Evolutionary conservation across 495 filamentous ascomycete genomes (phyloP).

Genomic region (Hypoxylon crocopeplum): DNA sequence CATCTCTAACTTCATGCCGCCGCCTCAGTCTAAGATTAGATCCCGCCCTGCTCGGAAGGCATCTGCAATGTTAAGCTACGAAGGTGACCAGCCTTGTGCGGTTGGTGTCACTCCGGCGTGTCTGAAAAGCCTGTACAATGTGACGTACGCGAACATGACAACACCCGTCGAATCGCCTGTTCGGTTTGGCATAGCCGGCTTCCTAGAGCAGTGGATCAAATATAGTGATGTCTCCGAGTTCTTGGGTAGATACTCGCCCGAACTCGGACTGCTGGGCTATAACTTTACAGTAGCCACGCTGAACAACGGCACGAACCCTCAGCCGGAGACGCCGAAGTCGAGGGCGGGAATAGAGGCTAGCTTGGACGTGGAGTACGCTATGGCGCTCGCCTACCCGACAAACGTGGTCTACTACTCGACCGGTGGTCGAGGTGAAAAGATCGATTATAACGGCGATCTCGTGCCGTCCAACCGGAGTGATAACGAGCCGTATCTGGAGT

Average conservation of each 20-base stretch:
- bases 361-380: conserved; percentile 74
- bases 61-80: conserved; percentile 1
- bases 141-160: conserved; percentile 38
- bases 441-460: conserved; percentile 59
- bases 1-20: conserved; percentile 50
- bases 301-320: conserved; percentile 64
- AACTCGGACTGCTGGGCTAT: conserved; percentile 47
- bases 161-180: conserved; percentile 34
- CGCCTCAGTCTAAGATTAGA: conserved; percentile 14
- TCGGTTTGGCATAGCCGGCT: conserved; percentile 71
- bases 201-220: conserved; percentile 69
- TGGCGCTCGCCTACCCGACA: conserved; percentile 65
- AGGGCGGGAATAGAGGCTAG: conserved; percentile 66
- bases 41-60: conserved; percentile 6
- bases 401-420: conserved; percentile 70
- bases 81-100: conserved; percentile 33
- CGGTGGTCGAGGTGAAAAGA: conserved; percentile 64
- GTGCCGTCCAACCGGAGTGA: conserved; percentile 51
- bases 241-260: conserved; percentile 57
- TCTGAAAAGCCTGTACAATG: conserved; percentile 50
- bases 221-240: conserved; percentile 64
- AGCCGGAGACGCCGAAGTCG: conserved; percentile 43
- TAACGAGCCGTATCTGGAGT: conserved; percentile 87
- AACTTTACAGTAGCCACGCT: conserved; percentile 70
- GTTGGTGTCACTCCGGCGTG: conserved; percentile 46